Percentiles rank a stretch among this genome's conserved stretches.
Evolutionary conservation across 306 rosid genomes (phyloP).

Genomic region (Begonia loranthoides): DNA sequence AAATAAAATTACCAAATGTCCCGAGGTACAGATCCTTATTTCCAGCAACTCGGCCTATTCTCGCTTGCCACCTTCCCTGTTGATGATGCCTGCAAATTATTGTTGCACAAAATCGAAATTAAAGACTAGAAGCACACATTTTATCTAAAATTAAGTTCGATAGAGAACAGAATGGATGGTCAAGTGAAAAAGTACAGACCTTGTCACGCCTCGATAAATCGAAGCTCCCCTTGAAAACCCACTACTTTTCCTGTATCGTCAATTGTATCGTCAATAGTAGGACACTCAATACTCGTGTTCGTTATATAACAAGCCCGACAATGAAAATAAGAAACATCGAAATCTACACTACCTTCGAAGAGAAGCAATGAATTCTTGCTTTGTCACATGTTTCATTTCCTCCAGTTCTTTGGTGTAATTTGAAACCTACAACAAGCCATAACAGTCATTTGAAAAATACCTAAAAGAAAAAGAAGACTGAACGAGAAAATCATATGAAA

Average conservation of each 20-base stretch:
- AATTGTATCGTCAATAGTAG: too few species aligned
- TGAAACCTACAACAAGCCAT: conserved; percentile 32
- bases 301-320: too few species aligned
- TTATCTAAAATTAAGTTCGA: too few species aligned
- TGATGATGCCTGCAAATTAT: conserved; percentile 70
- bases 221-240: conserved; percentile 98
- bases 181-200: conserved; percentile 21
- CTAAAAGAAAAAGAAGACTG: too few species aligned
- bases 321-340: too few species aligned
- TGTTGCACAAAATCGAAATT: too few species aligned
- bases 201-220: conserved; percentile 84
- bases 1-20: conserved; percentile 48
- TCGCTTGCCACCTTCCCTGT: conserved; percentile 98
- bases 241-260: conserved; percentile 64
- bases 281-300: background rate
- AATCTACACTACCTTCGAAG: conserved; percentile 47
- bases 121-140: too few species aligned
- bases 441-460: too few species aligned
- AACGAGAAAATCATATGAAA: too few species aligned
- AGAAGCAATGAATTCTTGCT: conserved; percentile 96
- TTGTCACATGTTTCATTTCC: conserved; percentile 81
- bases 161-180: too few species aligned
- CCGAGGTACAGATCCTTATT: conserved; percentile 92
- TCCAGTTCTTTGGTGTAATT: conserved; percentile 66
- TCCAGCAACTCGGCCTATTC: conserved; percentile 98